These are phyloP conservation scores for Fusarium compactum DNA, from an alignment of 2,329 filamentous ascomycete species.

Conservation along the genomic window DNA sequence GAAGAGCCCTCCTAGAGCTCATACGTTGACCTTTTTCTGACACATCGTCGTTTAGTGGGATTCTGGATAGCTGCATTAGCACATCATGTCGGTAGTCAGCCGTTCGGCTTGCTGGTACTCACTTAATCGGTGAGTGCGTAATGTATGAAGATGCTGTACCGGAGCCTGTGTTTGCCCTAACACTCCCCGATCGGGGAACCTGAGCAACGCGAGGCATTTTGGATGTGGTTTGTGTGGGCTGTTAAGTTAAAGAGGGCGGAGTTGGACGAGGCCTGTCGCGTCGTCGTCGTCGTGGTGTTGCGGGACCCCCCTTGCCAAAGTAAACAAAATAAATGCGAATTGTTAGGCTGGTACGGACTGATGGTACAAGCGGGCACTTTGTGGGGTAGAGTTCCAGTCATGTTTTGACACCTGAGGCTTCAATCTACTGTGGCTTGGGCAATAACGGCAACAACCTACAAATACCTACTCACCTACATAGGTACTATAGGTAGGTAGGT, in stretches of 20 bases:
- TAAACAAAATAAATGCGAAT: conserved; percentile 49
- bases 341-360: not conserved
- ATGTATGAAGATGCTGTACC: conserved; percentile 66
- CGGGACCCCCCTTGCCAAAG: conserved; percentile 44
- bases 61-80: conserved; percentile 63
- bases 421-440: conserved; percentile 24
- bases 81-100: conserved; percentile 16
- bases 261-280: conserved; percentile 44
- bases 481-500: not conserved
- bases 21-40: conserved; percentile 90
- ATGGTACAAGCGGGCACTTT: conserved; percentile 8
- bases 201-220: conserved; percentile 71
- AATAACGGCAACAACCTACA: not conserved
- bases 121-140: conserved; percentile 69
- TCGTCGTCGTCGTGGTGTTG: conserved; percentile 46
- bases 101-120: conserved; percentile 44
- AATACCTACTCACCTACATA: not conserved
- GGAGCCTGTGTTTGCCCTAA: conserved; percentile 61
- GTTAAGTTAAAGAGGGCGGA: conserved; percentile 36
- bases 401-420: conserved; percentile 37
- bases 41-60: conserved; percentile 95
- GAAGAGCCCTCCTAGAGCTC: conserved; percentile 86
- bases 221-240: conserved; percentile 30
- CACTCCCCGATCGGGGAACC: conserved; percentile 62
- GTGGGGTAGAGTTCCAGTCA: conserved; percentile 31